Evolutionary conservation across 1,139 yeast species (phyloP).

Genomic region (Pneumocystis jirovecii): DNA sequence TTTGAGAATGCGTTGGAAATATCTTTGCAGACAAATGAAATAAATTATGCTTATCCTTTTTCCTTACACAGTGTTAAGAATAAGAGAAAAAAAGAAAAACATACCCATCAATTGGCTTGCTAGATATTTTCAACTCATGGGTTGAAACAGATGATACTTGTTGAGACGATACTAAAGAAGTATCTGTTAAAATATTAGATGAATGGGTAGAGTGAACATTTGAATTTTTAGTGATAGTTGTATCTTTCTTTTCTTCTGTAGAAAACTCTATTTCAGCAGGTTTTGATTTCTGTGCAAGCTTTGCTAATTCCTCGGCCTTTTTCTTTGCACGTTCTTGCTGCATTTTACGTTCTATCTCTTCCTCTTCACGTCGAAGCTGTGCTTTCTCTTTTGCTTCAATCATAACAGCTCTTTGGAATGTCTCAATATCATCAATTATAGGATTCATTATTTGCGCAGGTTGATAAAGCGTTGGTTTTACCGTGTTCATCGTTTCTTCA

Average conservation of each 20-base stretch:
- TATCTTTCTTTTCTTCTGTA: neutral
- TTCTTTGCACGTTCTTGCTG: neutral
- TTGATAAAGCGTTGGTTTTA: neutral
- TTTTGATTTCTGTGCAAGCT: neutral
- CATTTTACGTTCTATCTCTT: neutral
- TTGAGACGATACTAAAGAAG: neutral
- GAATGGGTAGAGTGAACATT: neutral
- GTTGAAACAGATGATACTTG: neutral
- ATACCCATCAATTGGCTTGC: neutral
- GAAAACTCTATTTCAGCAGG: neutral
- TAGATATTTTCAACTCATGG: neutral
- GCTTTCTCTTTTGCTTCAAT: neutral
- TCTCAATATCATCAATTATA: neutral
- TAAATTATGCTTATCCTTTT: neutral
- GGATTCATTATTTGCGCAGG: neutral
- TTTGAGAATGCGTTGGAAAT: neutral
- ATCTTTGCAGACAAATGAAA: neutral
- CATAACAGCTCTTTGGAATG: neutral
- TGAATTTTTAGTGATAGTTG: neutral
- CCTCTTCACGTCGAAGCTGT: neutral
- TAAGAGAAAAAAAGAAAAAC: neutral
- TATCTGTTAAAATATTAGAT: neutral
- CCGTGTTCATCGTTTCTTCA: slow-evolving; percentile 9
- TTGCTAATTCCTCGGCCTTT: slow-evolving; percentile 1
- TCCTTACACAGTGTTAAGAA: neutral